Conservation (phyloP, 2,329 filamentous ascomycete genomes). For the Aureobasidium lini region DNA sequence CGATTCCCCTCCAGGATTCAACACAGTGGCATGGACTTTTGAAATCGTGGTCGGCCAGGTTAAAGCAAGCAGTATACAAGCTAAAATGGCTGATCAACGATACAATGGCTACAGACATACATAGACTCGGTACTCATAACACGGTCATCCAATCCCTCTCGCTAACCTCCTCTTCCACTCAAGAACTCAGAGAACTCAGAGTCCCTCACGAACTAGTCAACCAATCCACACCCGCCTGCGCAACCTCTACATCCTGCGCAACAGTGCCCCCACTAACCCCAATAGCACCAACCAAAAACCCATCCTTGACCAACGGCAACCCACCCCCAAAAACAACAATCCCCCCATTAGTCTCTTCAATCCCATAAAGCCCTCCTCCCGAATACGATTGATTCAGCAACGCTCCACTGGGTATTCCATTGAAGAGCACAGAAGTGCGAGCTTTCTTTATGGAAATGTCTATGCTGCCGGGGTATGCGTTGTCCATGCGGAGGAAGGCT, state of each 20-base stretch:
- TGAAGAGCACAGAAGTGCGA: conserved; percentile 23
- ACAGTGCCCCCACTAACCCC: conserved; percentile 25
- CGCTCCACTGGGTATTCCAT: conserved; percentile 21
- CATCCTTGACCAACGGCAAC: conserved; percentile 20
- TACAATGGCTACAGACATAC: too few species aligned
- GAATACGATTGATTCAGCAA: conserved; percentile 16
- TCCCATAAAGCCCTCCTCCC: conserved; percentile 11
- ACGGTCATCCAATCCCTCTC: too few species aligned
- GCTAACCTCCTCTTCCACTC: too few species aligned
- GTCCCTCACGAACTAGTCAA: background rate
- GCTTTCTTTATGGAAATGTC: conserved; percentile 26
- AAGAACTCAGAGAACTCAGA: too few species aligned
- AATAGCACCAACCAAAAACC: conserved; percentile 23
- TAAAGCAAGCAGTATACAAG: too few species aligned
- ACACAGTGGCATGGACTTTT: too few species aligned
- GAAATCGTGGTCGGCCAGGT: too few species aligned
- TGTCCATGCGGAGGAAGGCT: conserved; percentile 26
- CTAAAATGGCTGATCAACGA: too few species aligned
- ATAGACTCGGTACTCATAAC: too few species aligned
- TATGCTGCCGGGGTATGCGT: conserved; percentile 23
- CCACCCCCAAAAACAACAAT: conserved; percentile 25
- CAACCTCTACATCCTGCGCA: conserved; percentile 22
- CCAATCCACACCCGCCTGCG: conserved; percentile 14
- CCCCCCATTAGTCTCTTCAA: conserved; percentile 23
- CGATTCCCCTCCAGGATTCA: too few species aligned